A percentile compares a stretch with the other conserved stretches of the same genome.
These are phyloP conservation scores for Sarocladium brachiariae DNA, from an alignment of 2,329 filamentous ascomycete genomes.

Conservation along the genomic window DNA sequence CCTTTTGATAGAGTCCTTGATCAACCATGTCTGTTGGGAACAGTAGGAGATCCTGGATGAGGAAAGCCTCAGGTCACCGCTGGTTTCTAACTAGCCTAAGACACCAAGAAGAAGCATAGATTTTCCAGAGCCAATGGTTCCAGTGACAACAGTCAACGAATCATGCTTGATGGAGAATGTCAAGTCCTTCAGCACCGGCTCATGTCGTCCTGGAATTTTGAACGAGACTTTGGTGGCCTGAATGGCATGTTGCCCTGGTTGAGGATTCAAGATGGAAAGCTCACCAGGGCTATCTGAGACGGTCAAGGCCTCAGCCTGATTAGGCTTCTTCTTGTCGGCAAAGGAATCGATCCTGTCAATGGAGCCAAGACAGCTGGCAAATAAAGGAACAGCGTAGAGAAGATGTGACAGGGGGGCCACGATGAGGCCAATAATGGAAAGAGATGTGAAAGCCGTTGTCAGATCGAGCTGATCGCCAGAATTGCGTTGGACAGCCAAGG, in stretches of 20 bases:
- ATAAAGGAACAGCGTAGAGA: not conserved
- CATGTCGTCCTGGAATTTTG: not conserved
- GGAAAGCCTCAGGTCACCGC: not conserved
- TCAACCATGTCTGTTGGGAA: not conserved
- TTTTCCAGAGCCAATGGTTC: constrained; percentile 34
- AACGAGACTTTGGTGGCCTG: not conserved
- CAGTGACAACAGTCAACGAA: not conserved
- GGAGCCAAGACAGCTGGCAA: not conserved
- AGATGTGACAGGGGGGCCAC: constrained; percentile 18
- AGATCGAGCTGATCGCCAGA: constrained; percentile 22
- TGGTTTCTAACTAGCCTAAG: constrained; percentile 26
- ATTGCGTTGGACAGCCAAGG: constrained; percentile 12
- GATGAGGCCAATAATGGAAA: constrained; percentile 28
- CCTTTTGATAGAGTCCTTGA: not conserved
- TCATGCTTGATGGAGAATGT: not conserved
- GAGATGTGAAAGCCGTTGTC: constrained; percentile 27
- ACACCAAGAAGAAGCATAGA: constrained; percentile 31
- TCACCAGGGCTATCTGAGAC: not conserved
- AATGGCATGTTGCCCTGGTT: not conserved
- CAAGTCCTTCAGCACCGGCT: not conserved
- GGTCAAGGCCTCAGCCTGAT: not conserved
- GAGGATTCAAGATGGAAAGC: not conserved
- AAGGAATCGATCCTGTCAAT: not conserved
- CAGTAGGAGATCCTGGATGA: not conserved
- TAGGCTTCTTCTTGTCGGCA: not conserved